Conservation (phyloP, 305 asterid genomes). For the Plantago lanceolata region DNA sequence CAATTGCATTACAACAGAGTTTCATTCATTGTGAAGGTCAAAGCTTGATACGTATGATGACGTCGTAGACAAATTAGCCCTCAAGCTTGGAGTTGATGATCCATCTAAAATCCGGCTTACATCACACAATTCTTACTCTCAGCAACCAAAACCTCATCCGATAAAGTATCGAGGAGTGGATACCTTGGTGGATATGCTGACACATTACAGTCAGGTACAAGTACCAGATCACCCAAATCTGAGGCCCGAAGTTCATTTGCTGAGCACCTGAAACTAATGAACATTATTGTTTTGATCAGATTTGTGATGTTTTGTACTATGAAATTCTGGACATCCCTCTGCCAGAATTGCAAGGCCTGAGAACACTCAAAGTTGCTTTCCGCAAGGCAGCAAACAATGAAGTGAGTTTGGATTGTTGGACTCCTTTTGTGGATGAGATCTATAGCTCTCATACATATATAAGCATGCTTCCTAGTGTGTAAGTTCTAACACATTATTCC, state of each 20-base stretch:
- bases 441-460: background rate
- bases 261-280: conserved; percentile 4
- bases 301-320: conserved; percentile 60
- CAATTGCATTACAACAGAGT: background rate
- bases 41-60: conserved; percentile 41
- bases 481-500: background rate
- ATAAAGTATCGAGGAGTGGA: conserved; percentile 38
- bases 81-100: conserved; percentile 37
- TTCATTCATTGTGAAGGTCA: conserved; percentile 29
- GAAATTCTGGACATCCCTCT: conserved; percentile 81
- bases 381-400: conserved; percentile 70
- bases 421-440: background rate
- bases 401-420: conserved; percentile 30
- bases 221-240: conserved; percentile 19
- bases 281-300: conserved; percentile 6
- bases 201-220: conserved; percentile 52
- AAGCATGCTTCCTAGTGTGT: background rate
- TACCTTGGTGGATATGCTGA: conserved; percentile 41
- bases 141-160: conserved; percentile 66
- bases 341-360: conserved; percentile 76
- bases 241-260: background rate
- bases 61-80: conserved; percentile 40
- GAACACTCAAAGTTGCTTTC: conserved; percentile 68
- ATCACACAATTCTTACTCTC: conserved; percentile 60
- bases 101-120: conserved; percentile 44